phyloP scores from a whole-genome alignment of 2,329 filamentous ascomycete species.

The Botrytis hyacinthi region DNA sequence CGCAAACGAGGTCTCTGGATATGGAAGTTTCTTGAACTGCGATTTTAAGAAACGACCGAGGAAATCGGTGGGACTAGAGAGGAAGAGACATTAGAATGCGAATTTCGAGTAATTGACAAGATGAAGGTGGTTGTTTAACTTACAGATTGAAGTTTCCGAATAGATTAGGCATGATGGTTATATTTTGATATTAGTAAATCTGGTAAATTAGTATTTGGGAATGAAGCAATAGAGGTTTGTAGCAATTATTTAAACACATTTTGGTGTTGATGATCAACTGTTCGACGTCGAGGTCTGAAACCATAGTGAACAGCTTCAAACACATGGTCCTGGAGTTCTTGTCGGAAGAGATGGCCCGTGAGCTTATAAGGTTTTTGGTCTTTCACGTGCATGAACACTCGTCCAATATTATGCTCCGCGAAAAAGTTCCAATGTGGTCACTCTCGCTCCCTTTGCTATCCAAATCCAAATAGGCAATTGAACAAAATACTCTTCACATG shows the following conservation, averaged over 20 bases:
- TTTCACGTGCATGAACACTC: conserved; percentile 5
- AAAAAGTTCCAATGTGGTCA: neutral
- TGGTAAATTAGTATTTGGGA: neutral
- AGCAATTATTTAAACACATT: conserved; percentile 1
- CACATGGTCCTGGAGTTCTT: neutral
- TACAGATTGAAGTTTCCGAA: conserved; percentile 28
- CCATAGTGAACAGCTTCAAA: conserved; percentile 1
- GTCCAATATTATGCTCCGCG: neutral
- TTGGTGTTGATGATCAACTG: neutral
- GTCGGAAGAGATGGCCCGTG: conserved; percentile 2
- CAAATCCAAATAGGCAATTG: neutral
- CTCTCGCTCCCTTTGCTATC: neutral
- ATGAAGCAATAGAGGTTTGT: neutral
- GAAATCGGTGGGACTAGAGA: conserved; percentile 25
- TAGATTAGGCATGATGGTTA: conserved; percentile 18
- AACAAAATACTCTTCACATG: neutral
- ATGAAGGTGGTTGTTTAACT: neutral
- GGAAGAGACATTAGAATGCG: conserved; percentile 2
- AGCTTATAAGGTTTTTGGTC: fast-evolving
- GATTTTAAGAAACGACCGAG: conserved; percentile 32
- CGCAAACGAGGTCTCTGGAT: conserved; percentile 28
- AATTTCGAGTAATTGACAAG: neutral
- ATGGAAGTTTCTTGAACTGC: conserved; percentile 33
- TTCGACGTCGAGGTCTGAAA: neutral
- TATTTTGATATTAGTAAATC: neutral